Evolutionary conservation across 1,139 yeast genomes (phyloP).

Genomic region (Spencermartinsiella ligniputridi): DNA sequence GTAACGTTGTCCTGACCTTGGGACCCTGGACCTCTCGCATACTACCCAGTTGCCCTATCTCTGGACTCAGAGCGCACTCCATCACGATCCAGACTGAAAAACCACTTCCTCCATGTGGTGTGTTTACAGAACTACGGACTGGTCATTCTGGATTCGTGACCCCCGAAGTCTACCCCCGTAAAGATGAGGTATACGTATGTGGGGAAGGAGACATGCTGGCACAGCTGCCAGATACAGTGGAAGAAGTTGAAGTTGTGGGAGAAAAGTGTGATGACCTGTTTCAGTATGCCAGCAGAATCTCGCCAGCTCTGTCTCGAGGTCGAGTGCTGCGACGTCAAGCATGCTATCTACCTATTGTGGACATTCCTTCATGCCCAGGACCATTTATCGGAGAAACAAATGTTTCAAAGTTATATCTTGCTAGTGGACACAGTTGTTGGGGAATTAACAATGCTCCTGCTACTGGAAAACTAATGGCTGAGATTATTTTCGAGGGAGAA

Average conservation of each 20-base stretch:
- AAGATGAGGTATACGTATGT: conserved; percentile 93
- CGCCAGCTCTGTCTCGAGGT: conserved; percentile 69
- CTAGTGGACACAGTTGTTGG: conserved; percentile 98
- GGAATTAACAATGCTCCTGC: conserved; percentile 98
- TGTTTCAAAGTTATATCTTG: conserved; percentile 69
- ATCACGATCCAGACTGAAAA: conserved; percentile 79
- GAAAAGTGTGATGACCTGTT: conserved; percentile 87
- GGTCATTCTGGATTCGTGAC: conserved; percentile 58
- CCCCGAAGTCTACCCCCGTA: conserved; percentile 93
- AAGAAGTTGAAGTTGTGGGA: conserved; percentile 83
- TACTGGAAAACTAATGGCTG: conserved; percentile 89
- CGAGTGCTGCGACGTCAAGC: conserved; percentile 83
- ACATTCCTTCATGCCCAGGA: conserved; percentile 87
- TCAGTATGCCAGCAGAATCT: conserved; percentile 72
- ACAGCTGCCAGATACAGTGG: conserved; percentile 90
- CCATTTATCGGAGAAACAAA: conserved; percentile 93
- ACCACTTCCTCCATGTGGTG: conserved; percentile 82
- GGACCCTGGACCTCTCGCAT: conserved; percentile 97
- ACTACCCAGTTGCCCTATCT: conserved; percentile 86
- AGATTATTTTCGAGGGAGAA: conserved; percentile 79
- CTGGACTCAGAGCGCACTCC: conserved; percentile 91
- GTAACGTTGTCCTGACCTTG: conserved; percentile 74
- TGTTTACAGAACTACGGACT: conserved; percentile 82
- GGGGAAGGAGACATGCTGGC: conserved; percentile 95
- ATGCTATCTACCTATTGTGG: conserved; percentile 90